These are phyloP conservation scores for Leccinum variicolor DNA, from an alignment of 768 basidiomycete genomes.

Conservation along the genomic window DNA sequence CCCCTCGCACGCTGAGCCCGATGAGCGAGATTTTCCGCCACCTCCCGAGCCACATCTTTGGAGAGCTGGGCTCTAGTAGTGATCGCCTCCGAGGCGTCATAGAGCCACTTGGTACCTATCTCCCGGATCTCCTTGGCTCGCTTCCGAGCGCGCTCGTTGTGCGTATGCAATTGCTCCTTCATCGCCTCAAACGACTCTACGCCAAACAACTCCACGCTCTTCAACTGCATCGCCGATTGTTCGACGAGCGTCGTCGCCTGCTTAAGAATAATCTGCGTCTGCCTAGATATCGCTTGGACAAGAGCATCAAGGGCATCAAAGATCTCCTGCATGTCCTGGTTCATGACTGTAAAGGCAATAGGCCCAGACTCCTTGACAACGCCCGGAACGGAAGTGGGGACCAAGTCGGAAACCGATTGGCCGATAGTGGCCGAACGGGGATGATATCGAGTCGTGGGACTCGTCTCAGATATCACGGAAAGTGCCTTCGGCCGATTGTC, in stretches of 20 bases:
- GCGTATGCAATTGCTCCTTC: constrained; percentile 41
- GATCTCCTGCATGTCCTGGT: constrained; percentile 54
- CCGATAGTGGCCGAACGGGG: constrained; percentile 17
- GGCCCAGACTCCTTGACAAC: constrained; percentile 47
- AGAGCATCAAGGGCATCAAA: constrained; percentile 59
- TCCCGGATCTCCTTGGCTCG: constrained; percentile 53
- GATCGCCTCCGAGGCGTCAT: constrained; percentile 41
- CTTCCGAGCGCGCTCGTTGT: constrained; percentile 50
- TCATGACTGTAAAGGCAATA: constrained; percentile 41
- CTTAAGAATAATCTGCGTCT: constrained; percentile 29
- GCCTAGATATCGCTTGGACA: constrained; percentile 45
- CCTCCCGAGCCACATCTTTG: constrained; percentile 38
- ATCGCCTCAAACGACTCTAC: constrained; percentile 36
- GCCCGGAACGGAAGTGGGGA: constrained; percentile 46
- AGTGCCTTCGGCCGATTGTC: constrained; percentile 28
- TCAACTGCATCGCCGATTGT: constrained; percentile 36
- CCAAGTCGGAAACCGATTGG: constrained; percentile 17
- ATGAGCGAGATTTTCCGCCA: constrained; percentile 35
- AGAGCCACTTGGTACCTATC: constrained; percentile 45
- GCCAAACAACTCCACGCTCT: constrained; percentile 34
- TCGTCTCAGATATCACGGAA: constrained; percentile 24
- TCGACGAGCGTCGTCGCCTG: constrained; percentile 41
- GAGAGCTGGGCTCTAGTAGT: constrained; percentile 40
- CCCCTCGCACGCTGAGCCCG: constrained; percentile 44
- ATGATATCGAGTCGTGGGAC: constrained; percentile 1